Evolutionary conservation across 192 early-diverging fungal species (phyloP), one percentile per base, ranked within the genome.

Genomic region (Backusella tuberculispora): DNA sequence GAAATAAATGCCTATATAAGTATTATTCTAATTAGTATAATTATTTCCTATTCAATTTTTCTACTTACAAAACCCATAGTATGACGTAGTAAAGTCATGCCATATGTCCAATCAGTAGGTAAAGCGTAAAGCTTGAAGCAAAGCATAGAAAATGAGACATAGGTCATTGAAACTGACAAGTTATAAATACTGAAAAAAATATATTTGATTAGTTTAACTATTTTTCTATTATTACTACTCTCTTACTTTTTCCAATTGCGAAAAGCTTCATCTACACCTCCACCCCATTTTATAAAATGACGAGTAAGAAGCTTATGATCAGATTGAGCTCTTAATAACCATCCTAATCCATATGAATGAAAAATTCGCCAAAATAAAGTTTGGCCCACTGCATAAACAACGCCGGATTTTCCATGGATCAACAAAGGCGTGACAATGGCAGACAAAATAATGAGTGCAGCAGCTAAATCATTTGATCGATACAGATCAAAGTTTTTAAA

Each of bases 241-340:
- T 24, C 80, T 69, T 78, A 91, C 89, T 84, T 91, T 79, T 97
- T 97, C 97, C 97, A 99, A 83, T 94, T 92, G 48, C 90, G 81
- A 82, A 97, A 99, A 0, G 95, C 96, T 63, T 97, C 96, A 56
- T 87, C 79, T 37, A 87, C 81, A 47, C 87, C 91, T 19, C 94
- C 92, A 14, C 97, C 97, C 77, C 88, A 91, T 81, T 94, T 96
- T 81, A 99, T 92, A 72, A 93, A 98, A 85, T 96, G 92, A 45
- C 93, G 88, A 19, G 92, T 96, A 76, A 94, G 96, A 37, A 93
- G 88, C 77, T 94, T 93, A 72, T 81, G 83, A n/a, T 86, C 89
- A 71, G 91, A 93, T 79, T 99, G 97, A 64, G 88, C 81, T 69
- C 92, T 86, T 66, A 99, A 82, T 38, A 99, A 80, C 4, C 84